Evolutionary conservation across 163 green algal species (phyloP), one percentile per base, ranked within the genome.

Genomic region (Coccomyxa subellipsoidea): DNA sequence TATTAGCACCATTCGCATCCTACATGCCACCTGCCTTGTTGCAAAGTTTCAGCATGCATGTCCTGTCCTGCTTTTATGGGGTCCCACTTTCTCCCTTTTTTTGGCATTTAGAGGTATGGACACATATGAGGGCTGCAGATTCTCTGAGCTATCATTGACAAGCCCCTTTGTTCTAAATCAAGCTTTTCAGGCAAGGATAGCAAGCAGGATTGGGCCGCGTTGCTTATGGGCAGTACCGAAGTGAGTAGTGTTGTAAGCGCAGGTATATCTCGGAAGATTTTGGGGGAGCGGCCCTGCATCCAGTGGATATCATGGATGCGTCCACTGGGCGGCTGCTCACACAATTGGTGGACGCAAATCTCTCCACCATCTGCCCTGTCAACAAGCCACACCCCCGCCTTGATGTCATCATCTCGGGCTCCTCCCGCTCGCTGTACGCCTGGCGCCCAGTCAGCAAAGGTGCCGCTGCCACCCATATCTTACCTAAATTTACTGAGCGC

Each of bases 221-320:
- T n/a, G n/a, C n/a, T n/a, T n/a, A n/a, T n/a, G n/a, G n/a, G n/a
- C n/a, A n/a, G n/a, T n/a, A n/a, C n/a, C n/a, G n/a, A n/a, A n/a
- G n/a, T n/a, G n/a, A n/a, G n/a, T n/a, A n/a, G 47, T 59, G 47
- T 18, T 59, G 47, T 27, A 59, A 59, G 75, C 32, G 66, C 85
- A 94, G 94, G 83, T 98, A 98, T 87, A 98, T 98, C 59, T 91
- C 78, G n/a, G 93, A 98, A 80, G 92, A 96, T 80, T 96, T 93
- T 84, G 89, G 87, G n/a, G 95, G 95, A 15, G 69, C 91, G 38
- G 93, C 94, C 66, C 86, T 98, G 85, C 95, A 98, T 84, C 94
- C 95, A 0, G 82, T 98, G 9, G 95, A 98, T 85, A 81, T 98
- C 54, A 79, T 98, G 37, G 93, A 95, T 79, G 88, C 88, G 0